Evolutionary conservation across 495 filamentous ascomycete species (phyloP).

Genomic region (Penicillium cinerascens): DNA sequence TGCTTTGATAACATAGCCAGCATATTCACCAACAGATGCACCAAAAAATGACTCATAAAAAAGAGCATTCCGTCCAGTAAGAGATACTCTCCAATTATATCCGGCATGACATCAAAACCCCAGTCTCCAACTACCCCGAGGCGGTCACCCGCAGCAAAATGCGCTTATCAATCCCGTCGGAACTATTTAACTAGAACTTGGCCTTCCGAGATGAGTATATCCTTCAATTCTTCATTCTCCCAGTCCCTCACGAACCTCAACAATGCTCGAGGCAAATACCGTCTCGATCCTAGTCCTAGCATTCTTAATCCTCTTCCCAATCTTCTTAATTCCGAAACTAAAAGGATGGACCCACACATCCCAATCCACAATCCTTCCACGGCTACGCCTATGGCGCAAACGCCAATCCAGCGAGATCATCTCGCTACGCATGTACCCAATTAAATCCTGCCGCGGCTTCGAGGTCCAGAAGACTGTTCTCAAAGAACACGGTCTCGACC

Average conservation of each 20-base stretch:
- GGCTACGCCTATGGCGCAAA: constrained; percentile 14
- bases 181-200: background rate
- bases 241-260: too few relatives aligned
- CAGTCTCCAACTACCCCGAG: background rate
- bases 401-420: constrained; percentile 32
- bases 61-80: background rate
- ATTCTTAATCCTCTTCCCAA: constrained; percentile 15
- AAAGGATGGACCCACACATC: constrained; percentile 13
- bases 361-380: background rate
- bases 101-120: background rate
- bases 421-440: constrained; percentile 73
- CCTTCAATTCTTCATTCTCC: background rate
- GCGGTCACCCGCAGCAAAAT: constrained; percentile 9
- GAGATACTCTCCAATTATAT: background rate
- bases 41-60: background rate
- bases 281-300: constrained; percentile 9
- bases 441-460: constrained; percentile 85
- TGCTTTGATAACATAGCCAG: background rate
- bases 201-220: background rate
- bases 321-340: constrained; percentile 12
- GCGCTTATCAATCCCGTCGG: constrained; percentile 9
- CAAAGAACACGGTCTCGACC: constrained; percentile 68
- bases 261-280: constrained; percentile 10
- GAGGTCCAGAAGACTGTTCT: constrained; percentile 64
- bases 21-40: background rate